Percentiles rank a stretch among this genome's conserved stretches.
Conservation (phyloP, 129 eudicot genomes). For the Flaveria brownii region DNA sequence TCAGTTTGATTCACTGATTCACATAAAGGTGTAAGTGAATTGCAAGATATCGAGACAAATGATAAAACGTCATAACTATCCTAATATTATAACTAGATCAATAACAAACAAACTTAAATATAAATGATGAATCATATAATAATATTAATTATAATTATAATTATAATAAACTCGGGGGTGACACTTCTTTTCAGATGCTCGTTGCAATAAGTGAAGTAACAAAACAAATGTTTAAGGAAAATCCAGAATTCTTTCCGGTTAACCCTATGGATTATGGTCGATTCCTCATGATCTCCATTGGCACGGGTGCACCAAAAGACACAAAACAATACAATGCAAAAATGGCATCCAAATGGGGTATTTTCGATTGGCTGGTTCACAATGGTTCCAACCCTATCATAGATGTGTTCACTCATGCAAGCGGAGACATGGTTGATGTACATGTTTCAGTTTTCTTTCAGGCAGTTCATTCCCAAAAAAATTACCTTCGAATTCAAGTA, state of each 20-base stretch:
- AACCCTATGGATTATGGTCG: slow-evolving; percentile 50
- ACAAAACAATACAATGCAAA: slow-evolving; percentile 40
- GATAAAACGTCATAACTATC: no score
- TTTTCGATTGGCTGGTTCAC: slow-evolving; percentile 48
- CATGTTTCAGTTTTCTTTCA: slow-evolving; percentile 44
- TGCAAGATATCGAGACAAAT: no score
- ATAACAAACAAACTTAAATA: no score
- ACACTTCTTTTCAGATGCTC: slow-evolving; percentile 34
- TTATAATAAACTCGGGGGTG: no score
- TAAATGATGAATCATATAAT: no score
- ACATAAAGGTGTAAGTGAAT: no score
- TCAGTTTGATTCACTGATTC: no score
- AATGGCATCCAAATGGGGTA: slow-evolving; percentile 60
- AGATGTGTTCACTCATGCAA: slow-evolving; percentile 50
- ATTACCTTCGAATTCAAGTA: slow-evolving; percentile 59
- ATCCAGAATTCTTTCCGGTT: slow-evolving; percentile 47
- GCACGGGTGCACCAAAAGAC: slow-evolving; percentile 49
- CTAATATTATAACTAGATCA: no score
- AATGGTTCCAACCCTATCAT: slow-evolving; percentile 45
- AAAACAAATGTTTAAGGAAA: slow-evolving; percentile 31
- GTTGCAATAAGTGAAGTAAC: slow-evolving; percentile 63
- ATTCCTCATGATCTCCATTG: slow-evolving; percentile 48
- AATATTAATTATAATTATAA: no score
- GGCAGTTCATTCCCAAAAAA: slow-evolving; percentile 46
- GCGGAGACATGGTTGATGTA: slow-evolving; percentile 54